Conservation (phyloP, 2,329 filamentous ascomycete species). For the Trichoderma afroharzianum region DNA sequence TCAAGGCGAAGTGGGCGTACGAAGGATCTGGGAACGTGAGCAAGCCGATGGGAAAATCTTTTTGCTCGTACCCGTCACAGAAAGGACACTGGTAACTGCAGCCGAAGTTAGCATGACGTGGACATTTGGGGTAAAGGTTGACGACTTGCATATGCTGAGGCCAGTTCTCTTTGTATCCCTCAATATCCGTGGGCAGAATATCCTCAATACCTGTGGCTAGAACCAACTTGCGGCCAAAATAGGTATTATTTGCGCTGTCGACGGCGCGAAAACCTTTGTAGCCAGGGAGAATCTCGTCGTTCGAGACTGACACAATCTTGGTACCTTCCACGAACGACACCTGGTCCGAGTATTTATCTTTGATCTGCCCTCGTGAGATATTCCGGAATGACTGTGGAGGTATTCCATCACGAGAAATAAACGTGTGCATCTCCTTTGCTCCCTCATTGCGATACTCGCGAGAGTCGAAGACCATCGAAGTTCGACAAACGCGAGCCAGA, state of each 20-base stretch:
- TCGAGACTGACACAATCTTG: slow-evolving; percentile 25
- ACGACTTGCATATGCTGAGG: slow-evolving; percentile 35
- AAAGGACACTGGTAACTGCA: slow-evolving; percentile 49
- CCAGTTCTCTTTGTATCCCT: slow-evolving; percentile 46
- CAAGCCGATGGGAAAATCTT: slow-evolving; percentile 42
- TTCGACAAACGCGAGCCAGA: slow-evolving; percentile 48
- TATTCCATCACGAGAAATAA: slow-evolving; percentile 38
- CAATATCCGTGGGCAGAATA: slow-evolving; percentile 41
- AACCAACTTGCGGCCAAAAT: slow-evolving; percentile 50
- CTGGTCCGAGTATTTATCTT: slow-evolving; percentile 32
- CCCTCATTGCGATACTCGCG: slow-evolving; percentile 48
- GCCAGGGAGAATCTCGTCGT: slow-evolving; percentile 20
- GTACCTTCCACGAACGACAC: slow-evolving; percentile 24
- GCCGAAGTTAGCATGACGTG: neutral
- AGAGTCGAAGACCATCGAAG: slow-evolving; percentile 48
- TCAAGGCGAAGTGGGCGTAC: slow-evolving; percentile 37
- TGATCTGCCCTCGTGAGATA: slow-evolving; percentile 33
- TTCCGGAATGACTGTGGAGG: slow-evolving; percentile 34
- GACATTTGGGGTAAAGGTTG: neutral
- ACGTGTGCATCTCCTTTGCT: slow-evolving; percentile 47
- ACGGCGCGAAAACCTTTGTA: slow-evolving; percentile 34
- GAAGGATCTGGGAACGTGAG: slow-evolving; percentile 39
- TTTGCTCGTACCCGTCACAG: slow-evolving; percentile 59
- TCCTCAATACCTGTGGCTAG: slow-evolving; percentile 54
- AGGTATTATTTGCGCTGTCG: slow-evolving; percentile 42